Percentiles rank a stretch among this genome's conserved stretches.
Evolutionary conservation across 202 grass and related monocot species (phyloP).

Genomic region (Schoenoplectus triqueter): DNA sequence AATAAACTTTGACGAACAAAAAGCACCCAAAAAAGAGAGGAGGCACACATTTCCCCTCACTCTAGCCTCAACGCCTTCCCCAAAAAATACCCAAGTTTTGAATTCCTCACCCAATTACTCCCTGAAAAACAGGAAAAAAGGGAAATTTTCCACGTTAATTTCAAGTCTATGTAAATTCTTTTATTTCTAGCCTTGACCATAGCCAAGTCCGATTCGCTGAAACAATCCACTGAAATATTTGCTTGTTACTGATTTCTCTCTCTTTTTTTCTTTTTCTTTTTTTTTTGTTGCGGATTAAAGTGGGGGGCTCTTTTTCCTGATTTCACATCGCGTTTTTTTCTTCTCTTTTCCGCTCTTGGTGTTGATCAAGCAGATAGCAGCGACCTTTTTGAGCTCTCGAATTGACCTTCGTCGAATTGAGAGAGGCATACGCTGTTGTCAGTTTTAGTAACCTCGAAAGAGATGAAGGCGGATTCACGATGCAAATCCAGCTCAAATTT

Average conservation of each 20-base stretch:
- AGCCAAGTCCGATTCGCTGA: constrained; percentile 13
- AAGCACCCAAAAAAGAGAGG: constrained; percentile 1
- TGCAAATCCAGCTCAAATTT: constrained; percentile 49
- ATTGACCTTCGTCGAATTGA: constrained; percentile 15
- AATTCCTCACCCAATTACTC: constrained; percentile 14
- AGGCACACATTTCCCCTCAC: constrained; percentile 27
- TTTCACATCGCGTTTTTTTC: not conserved
- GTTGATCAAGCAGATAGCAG: not conserved
- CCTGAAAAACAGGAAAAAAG: not conserved
- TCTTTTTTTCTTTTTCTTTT: not conserved
- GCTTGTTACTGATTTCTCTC: too few relatives aligned
- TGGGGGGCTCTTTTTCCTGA: not conserved
- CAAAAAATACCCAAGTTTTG: constrained; percentile 10
- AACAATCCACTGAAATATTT: not conserved
- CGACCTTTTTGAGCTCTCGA: not conserved
- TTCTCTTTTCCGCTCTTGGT: constrained; percentile 24
- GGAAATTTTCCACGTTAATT: constrained; percentile 14
- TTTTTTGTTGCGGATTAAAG: constrained; percentile 15
- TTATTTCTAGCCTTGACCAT: constrained; percentile 20
- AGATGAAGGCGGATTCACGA: constrained; percentile 36
- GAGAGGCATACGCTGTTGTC: not conserved
- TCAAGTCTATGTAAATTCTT: not conserved
- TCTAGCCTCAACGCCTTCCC: not conserved
- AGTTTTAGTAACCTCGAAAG: constrained; percentile 1
- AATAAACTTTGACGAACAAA: not conserved